These are phyloP conservation scores for Urochloa ruziziensis DNA, from an alignment of 176 grass and related monocot genomes.

Conservation along the genomic window DNA sequence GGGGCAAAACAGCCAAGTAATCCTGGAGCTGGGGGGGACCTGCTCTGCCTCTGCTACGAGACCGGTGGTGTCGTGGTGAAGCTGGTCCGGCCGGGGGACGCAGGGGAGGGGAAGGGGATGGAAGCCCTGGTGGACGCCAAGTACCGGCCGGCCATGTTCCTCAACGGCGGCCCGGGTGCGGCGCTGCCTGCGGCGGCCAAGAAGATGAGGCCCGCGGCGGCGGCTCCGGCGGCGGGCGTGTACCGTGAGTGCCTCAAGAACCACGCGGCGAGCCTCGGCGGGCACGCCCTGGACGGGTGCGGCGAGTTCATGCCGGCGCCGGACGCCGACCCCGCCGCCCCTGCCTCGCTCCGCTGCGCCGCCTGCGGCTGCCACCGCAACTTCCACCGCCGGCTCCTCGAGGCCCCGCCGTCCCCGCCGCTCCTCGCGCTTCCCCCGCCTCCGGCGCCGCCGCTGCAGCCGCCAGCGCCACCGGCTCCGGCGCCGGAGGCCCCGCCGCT, in stretches of 20 bases:
- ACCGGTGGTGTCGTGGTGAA: not conserved
- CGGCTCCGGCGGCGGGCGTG: not conserved
- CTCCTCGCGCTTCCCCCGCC: constrained; percentile 43
- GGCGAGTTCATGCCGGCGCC: constrained; percentile 82
- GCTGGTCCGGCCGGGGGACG: not conserved
- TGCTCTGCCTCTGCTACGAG: not conserved
- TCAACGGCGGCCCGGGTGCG: constrained; percentile 39
- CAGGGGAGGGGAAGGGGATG: not conserved
- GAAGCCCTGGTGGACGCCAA: constrained; percentile 12
- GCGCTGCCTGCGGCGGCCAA: not conserved
- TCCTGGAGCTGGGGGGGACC: not conserved
- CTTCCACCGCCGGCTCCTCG: constrained; percentile 64
- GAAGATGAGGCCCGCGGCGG: not conserved
- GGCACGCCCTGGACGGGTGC: constrained; percentile 75
- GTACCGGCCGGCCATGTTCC: constrained; percentile 25
- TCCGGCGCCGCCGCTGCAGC: not conserved
- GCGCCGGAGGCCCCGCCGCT: not conserved
- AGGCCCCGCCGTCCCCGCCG: constrained; percentile 27
- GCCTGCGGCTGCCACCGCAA: constrained; percentile 96
- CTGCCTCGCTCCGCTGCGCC: constrained; percentile 59
- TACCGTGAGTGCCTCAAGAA: constrained; percentile 90
- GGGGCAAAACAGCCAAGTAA: not conserved
- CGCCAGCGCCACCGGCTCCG: not conserved
- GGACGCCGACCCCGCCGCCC: constrained; percentile 44
- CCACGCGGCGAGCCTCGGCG: constrained; percentile 72